These are phyloP conservation scores for Parafenestella ontariensis DNA, from an alignment of 2,329 filamentous ascomycete species.

Conservation along the genomic window DNA sequence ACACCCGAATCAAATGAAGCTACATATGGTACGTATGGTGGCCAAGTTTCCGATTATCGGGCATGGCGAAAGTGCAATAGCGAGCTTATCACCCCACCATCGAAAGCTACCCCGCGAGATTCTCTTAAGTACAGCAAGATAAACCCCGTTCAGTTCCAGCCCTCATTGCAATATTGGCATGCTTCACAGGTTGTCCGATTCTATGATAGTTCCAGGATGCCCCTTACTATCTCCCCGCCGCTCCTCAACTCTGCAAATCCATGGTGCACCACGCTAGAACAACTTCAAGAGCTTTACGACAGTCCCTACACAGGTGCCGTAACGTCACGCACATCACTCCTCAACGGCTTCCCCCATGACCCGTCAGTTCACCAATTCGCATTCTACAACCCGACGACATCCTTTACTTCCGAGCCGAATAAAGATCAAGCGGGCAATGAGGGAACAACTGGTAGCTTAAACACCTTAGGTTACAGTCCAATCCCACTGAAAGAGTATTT, in stretches of 20 bases:
- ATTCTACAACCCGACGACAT: conserved; percentile 64
- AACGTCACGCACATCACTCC: conserved; percentile 74
- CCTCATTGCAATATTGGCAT: neutral
- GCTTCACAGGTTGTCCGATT: neutral
- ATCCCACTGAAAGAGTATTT: conserved; percentile 67
- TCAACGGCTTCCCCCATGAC: conserved; percentile 70
- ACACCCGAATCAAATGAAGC: no score
- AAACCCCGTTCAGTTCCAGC: neutral
- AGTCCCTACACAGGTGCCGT: conserved; percentile 73
- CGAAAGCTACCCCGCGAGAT: neutral
- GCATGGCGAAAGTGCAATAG: neutral
- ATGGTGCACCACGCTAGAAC: conserved; percentile 72
- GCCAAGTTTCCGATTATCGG: neutral
- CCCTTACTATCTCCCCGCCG: conserved; percentile 65
- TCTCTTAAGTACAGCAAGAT: neutral
- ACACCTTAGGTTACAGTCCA: conserved; percentile 78
- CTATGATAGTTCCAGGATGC: conserved; percentile 17
- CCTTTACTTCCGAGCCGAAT: conserved; percentile 30
- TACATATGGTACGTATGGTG: no score
- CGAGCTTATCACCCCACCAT: conserved; percentile 1
- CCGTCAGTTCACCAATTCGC: conserved; percentile 66
- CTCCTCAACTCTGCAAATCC: conserved; percentile 78
- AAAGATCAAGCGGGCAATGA: conserved; percentile 21
- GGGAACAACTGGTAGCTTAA: conserved; percentile 56
- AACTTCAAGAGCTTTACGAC: conserved; percentile 68